Evolutionary conservation across 2,329 filamentous ascomycete species (phyloP).

Genomic region (Thyridium curvatum): DNA sequence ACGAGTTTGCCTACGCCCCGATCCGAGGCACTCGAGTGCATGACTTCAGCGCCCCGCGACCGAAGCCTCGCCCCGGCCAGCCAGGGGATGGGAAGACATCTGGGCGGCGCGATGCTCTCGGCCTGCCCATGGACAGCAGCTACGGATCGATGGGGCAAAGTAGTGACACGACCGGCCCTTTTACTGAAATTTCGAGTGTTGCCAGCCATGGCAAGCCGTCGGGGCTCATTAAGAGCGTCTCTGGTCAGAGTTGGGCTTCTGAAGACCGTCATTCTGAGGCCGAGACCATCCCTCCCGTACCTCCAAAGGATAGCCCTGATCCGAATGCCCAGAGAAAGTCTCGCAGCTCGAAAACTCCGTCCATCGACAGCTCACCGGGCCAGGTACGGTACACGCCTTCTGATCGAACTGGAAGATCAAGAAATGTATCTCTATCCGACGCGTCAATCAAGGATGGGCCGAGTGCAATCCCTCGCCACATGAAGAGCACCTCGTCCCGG

Average conservation of each 20-base stretch:
- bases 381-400: conserved; percentile 22
- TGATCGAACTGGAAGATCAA: conserved; percentile 35
- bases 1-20: conserved; percentile 51
- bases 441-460: conserved; percentile 35
- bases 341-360: conserved; percentile 22
- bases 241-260: too few relatives aligned
- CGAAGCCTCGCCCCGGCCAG: conserved; percentile 18
- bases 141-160: too few relatives aligned
- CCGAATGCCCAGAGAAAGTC: conserved; percentile 22
- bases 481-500: conserved; percentile 71
- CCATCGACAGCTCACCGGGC: conserved; percentile 15
- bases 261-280: too few relatives aligned
- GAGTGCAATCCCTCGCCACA: conserved; percentile 52
- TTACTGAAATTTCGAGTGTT: too few relatives aligned
- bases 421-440: conserved; percentile 45
- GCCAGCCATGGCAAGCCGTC: too few relatives aligned
- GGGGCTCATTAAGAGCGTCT: too few relatives aligned
- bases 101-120: too few relatives aligned
- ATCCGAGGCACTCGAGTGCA: conserved; percentile 60
- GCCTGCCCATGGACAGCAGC: too few relatives aligned
- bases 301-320: conserved; percentile 27
- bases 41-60: conserved; percentile 58
- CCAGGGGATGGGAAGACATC: background rate
- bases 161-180: too few relatives aligned
- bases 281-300: conserved; percentile 22